Base-by-base conservation (phyloP, 1,284 basidiomycete genomes). In the Cystobasidium sp. region DNA sequence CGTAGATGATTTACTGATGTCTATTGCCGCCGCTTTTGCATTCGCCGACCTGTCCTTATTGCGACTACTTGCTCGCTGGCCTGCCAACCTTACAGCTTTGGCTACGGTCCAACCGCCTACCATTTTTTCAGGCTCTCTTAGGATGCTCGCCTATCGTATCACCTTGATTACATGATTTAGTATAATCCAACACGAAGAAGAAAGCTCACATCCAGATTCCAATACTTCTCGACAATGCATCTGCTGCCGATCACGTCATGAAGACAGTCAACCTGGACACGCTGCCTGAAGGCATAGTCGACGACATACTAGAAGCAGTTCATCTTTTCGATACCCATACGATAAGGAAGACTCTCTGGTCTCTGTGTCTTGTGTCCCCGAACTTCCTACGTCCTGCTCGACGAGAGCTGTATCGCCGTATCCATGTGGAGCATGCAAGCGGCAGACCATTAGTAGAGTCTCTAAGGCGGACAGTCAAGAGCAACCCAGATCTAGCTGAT, bases 211-310 rank as follows among this genome's bases (percentile, higher is more conserved):
- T 31, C 5, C 31, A 31, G 31, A 31, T 5, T 31, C 31, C 2
- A 31, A 5, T 31, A 31, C 2, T 31, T 31, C 31, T 31, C 31
- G 31, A 31, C 31, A 31, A 31, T 31, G 31, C 31, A 31, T 31
- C 53, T 1, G 56, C 56, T 9, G 12, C 37, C 61, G 61, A 63
- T 63, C 44, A 67, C 51, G 3, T n/a, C 37, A 22, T 46, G 53
- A 68, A 58, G 66, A 37, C 53, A n/a, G 37, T 43, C 53, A 24
- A 20, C 22, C 46, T 73, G 31, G 70, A 65, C 53, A 56, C 51
- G 9, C 62, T 73, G 49, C 63, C 70, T 37, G 62, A 73, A 58
- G 63, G 44, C 47, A 20, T 73, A 18, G 63, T 73, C 10, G 63
- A 73, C n/a, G 70, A 66, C 4, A 73, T 73, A 9, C 43, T 73